phyloP scores from a whole-genome alignment of 2,329 filamentous ascomycete genomes.

The Blumeria graminis region DNA sequence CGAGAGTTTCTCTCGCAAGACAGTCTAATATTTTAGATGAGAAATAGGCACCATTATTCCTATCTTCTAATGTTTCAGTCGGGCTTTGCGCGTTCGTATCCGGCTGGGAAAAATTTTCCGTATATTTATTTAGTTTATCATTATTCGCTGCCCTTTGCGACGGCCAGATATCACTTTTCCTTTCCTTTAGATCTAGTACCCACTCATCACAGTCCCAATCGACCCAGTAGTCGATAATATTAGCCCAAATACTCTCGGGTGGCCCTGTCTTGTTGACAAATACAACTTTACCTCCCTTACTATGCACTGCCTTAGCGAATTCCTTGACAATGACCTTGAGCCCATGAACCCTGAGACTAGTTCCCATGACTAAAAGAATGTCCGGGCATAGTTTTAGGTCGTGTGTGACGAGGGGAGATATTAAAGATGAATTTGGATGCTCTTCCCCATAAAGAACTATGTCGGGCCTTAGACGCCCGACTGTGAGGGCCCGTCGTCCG shows the following conservation, averaged over 20 bases:
- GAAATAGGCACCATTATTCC: constrained; percentile 11
- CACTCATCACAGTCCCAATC: constrained; percentile 54
- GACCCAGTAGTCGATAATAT: constrained; percentile 50
- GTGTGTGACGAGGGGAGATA: constrained; percentile 42
- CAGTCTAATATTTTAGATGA: constrained; percentile 13
- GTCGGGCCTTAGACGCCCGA: constrained; percentile 45
- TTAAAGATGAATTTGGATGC: constrained; percentile 41
- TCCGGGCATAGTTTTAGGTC: constrained; percentile 41
- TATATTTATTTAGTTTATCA: not conserved
- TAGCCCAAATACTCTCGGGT: constrained; percentile 46
- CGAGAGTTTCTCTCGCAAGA: constrained; percentile 3
- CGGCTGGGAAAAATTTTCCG: constrained; percentile 1
- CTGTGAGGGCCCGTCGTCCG: constrained; percentile 40
- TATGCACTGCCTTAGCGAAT: constrained; percentile 46
- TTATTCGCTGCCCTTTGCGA: constrained; percentile 8
- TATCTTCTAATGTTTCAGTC: constrained; percentile 9
- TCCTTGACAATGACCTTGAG: constrained; percentile 46
- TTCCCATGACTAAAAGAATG: constrained; percentile 44
- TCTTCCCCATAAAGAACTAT: constrained; percentile 55
- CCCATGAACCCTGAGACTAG: constrained; percentile 45
- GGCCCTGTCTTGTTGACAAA: constrained; percentile 54
- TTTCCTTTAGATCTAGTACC: constrained; percentile 31
- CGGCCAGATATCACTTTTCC: constrained; percentile 14
- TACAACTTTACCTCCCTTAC: constrained; percentile 39
- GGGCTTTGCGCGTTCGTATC: constrained; percentile 7